phyloP scores from a whole-genome alignment of 129 eudicot genomes.

The Erigeron canadensis region DNA sequence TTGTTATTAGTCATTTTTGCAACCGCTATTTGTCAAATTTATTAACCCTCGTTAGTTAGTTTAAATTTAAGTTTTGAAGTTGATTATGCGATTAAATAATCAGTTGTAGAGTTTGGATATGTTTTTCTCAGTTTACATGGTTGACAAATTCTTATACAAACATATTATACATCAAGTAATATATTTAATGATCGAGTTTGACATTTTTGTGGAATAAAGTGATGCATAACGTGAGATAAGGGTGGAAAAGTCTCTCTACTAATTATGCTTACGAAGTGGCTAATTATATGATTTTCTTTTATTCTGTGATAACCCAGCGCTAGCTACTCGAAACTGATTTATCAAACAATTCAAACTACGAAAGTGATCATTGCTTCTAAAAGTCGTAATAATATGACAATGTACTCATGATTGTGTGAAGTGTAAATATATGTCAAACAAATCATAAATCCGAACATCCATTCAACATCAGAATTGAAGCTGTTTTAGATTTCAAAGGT shows the following conservation, averaged over 20 bases:
- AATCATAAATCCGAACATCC: background rate
- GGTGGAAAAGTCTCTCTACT: background rate
- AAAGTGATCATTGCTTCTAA: background rate
- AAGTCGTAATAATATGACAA: background rate
- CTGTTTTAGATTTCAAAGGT: background rate
- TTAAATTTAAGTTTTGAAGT: background rate
- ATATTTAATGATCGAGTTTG: background rate
- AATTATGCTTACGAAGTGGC: background rate
- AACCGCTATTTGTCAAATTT: background rate
- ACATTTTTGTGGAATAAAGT: background rate
- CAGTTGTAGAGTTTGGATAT: background rate
- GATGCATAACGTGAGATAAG: background rate
- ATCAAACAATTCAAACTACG: background rate
- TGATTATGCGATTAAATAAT: background rate
- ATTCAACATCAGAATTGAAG: background rate
- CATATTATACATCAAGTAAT: background rate
- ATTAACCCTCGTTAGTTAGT: background rate
- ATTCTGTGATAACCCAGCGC: no score
- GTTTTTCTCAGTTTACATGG: background rate
- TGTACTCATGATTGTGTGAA: background rate
- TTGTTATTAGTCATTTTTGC: background rate
- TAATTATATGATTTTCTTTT: background rate
- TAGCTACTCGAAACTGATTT: background rate
- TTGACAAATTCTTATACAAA: background rate
- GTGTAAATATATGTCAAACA: background rate